Base-by-base conservation (phyloP, 1,284 basidiomycete species). In the Golubevia sp. region DNA sequence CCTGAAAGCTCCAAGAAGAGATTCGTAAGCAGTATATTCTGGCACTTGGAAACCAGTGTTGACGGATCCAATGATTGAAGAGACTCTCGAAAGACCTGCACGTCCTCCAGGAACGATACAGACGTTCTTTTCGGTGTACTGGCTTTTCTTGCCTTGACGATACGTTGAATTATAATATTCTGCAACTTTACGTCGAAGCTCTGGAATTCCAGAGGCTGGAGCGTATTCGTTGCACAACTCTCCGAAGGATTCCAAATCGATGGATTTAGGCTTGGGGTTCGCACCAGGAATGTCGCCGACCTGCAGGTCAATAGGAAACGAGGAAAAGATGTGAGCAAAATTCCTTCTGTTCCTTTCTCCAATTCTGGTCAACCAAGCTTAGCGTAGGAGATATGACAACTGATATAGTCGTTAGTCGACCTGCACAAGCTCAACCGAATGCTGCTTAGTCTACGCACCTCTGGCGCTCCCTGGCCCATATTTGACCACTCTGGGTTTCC, bases 401-500 rank as follows among this genome's bases (percentile, higher is more conserved):
- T n/a, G n/a, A n/a, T n/a, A n/a, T n/a, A n/a, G n/a, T n/a, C n/a
- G n/a, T 38, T 38, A 38, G 13, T 5, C 34, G 34, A 6, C 34
- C 13, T 38, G 34, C 6, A 38, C 5, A 6, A 13, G 34, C 13
- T 38, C 34, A 38, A 5, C 13, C 34, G 13, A 21, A n/a, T 15
- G 21, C 15, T 18, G 44, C 2, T 18, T 2, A 5, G 1, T 55
- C 48, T 61, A 58, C 65, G 59, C 49, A 64, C 62, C 25, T 65
- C 65, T 21, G 60, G 67, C 2, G 59, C 56, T 62, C 51, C 62
- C 61, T 49, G 23, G 27, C 82, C 89, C 30, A 90, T 85, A 79
- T 94, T 93, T 2, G 91, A 88, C 93, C 93, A 94, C 67, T 91
- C 90, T 20, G 69, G 64, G 74, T 87, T 86, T 60, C 90, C 88